A percentile compares a stretch with the other conserved stretches of the same genome.
Evolutionary conservation across 768 basidiomycete species (phyloP).

Genomic region (Xanthoconium purpureum): DNA sequence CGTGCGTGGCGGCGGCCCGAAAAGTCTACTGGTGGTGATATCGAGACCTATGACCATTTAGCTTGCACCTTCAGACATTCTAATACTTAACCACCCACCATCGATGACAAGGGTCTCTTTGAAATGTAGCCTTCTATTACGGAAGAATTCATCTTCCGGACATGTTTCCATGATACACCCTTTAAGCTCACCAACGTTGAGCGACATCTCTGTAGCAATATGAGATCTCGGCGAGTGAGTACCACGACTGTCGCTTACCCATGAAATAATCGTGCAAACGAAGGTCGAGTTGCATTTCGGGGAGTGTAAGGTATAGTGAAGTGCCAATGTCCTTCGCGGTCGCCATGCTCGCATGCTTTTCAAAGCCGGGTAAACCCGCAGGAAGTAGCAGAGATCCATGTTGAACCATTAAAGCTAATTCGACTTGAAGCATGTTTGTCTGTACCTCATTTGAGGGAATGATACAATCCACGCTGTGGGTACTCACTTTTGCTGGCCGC

Average conservation of each 20-base stretch:
- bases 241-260: constrained; percentile 48
- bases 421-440: constrained; percentile 82
- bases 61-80: neutral
- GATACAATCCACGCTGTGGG: neutral
- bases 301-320: constrained; percentile 53
- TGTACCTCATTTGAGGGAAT: constrained; percentile 32
- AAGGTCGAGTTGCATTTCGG: constrained; percentile 72
- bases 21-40: constrained; percentile 80
- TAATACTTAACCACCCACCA: constrained; percentile 30
- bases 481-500: constrained; percentile 67
- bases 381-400: constrained; percentile 61
- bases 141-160: constrained; percentile 40
- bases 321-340: constrained; percentile 45
- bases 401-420: constrained; percentile 51
- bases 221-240: constrained; percentile 7
- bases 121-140: constrained; percentile 12
- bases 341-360: constrained; percentile 27
- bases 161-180: constrained; percentile 50
- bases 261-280: constrained; percentile 85
- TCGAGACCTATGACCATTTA: constrained; percentile 53
- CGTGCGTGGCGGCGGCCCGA: constrained; percentile 83
- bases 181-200: constrained; percentile 64
- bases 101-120: constrained; percentile 48
- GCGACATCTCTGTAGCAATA: constrained; percentile 59
- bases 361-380: constrained; percentile 63